Conservation (phyloP, 495 filamentous ascomycete genomes). For the Pseudoneurospora amorphoporcata region DNA sequence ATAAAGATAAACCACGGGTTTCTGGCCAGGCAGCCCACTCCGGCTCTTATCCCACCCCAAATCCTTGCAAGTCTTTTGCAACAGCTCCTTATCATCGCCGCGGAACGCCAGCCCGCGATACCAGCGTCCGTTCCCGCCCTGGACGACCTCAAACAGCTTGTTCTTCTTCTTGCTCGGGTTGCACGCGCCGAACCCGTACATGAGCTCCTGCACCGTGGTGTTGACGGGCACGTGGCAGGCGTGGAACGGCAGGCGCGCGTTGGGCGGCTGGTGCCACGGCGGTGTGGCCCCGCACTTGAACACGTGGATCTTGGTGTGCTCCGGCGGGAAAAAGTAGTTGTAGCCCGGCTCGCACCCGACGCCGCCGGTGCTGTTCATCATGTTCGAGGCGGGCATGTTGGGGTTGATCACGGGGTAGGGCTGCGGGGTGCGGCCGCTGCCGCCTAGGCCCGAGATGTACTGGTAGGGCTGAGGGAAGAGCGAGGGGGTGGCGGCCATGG, state of each 20-base stretch:
- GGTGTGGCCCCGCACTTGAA: conserved; percentile 27
- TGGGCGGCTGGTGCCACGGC: conserved; percentile 32
- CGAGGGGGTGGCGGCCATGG: conserved; percentile 1
- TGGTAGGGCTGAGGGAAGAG: conserved; percentile 2
- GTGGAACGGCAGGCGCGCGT: conserved; percentile 20
- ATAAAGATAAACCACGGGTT: conserved; percentile 31
- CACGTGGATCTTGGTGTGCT: conserved; percentile 40
- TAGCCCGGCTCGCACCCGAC: conserved; percentile 39
- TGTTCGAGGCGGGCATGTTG: conserved; percentile 44
- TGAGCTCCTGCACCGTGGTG: conserved; percentile 32
- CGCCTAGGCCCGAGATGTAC: conserved; percentile 12
- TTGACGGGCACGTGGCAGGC: conserved; percentile 31
- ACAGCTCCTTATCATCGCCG: conserved; percentile 15
- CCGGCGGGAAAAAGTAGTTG: conserved; percentile 39
- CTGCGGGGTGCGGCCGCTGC: conserved; percentile 21
- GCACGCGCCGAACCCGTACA: conserved; percentile 34
- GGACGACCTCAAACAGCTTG: conserved; percentile 30
- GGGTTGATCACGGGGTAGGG: conserved; percentile 27
- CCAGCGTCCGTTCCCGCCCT: conserved; percentile 29
- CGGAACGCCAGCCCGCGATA: conserved; percentile 22
- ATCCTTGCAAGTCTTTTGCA: conserved; percentile 22
- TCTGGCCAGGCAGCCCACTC: conserved; percentile 22
- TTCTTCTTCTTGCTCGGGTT: conserved; percentile 32
- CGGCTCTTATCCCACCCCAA: conserved; percentile 30
- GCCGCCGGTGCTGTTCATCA: conserved; percentile 47